phyloP scores from a whole-genome alignment of 768 basidiomycete genomes.

The Amanita molliuscula region DNA sequence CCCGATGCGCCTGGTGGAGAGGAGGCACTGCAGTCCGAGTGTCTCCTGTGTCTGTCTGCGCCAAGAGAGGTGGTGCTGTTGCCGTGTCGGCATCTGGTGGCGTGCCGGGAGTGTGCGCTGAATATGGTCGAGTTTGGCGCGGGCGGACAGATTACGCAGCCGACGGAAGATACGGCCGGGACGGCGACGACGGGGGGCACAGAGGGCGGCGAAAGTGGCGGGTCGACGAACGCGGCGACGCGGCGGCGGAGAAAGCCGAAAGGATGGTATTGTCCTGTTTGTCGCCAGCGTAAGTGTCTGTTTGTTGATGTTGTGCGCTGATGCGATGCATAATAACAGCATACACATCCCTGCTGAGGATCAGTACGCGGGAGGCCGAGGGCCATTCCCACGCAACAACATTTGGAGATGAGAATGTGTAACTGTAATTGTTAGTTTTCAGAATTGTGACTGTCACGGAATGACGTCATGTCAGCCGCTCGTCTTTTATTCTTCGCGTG shows the following conservation, averaged over 20 bases:
- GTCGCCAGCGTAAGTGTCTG: constrained; percentile 73
- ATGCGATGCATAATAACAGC: constrained; percentile 30
- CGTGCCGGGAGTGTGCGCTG: constrained; percentile 89
- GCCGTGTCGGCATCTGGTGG: constrained; percentile 89
- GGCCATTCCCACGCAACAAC: background rate
- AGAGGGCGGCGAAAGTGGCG: constrained; percentile 13
- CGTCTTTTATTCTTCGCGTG: background rate
- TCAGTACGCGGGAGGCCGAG: constrained; percentile 40
- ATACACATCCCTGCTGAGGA: constrained; percentile 79
- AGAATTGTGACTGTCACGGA: too few relatives aligned
- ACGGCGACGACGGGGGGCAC: constrained; percentile 15
- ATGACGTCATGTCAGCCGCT: too few relatives aligned
- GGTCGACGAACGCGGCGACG: constrained; percentile 18
- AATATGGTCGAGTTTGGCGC: constrained; percentile 99
- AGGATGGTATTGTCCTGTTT: constrained; percentile 96
- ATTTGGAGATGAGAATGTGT: too few relatives aligned
- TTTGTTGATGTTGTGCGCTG: background rate
- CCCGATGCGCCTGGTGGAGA: constrained; percentile 9
- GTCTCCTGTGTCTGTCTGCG: constrained; percentile 81
- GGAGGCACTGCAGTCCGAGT: constrained; percentile 76
- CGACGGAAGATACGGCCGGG: constrained; percentile 25
- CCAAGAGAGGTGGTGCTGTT: constrained; percentile 88
- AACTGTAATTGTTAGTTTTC: too few relatives aligned
- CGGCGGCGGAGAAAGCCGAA: constrained; percentile 87
- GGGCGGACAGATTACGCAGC: constrained; percentile 73